These are phyloP conservation scores for Tricholoma terreum DNA, from an alignment of 768 basidiomycete species.

Conservation along the genomic window DNA sequence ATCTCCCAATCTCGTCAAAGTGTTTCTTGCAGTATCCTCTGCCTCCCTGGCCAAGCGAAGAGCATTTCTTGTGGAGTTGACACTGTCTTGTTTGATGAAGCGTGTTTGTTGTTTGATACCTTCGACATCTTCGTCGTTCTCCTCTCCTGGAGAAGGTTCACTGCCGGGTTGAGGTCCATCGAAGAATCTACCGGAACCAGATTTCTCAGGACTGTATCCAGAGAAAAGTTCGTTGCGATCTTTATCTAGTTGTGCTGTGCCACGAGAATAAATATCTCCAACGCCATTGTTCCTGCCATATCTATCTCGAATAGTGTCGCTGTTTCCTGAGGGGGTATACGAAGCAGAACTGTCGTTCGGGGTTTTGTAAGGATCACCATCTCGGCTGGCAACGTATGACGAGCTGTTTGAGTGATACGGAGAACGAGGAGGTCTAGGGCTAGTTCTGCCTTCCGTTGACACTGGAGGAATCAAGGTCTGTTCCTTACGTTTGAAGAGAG, in stretches of 20 bases:
- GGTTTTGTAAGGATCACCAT: conserved; percentile 55
- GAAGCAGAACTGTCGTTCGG: conserved; percentile 18
- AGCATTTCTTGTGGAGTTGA: conserved; percentile 87
- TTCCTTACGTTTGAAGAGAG: conserved; percentile 68
- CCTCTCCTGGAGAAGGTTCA: conserved; percentile 59
- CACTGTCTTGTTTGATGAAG: conserved; percentile 88
- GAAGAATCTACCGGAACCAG: conserved; percentile 63
- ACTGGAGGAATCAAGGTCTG: conserved; percentile 69
- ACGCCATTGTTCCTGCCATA: conserved; percentile 52
- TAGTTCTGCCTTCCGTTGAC: conserved; percentile 27
- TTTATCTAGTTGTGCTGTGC: conserved; percentile 53
- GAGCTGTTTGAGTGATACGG: conserved; percentile 49
- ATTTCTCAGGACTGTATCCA: conserved; percentile 63
- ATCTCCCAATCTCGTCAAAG: conserved; percentile 77
- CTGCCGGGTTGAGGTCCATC: conserved; percentile 52
- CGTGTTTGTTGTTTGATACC: conserved; percentile 92
- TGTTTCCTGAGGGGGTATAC: conserved; percentile 12
- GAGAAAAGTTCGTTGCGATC: conserved; percentile 75
- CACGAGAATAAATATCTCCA: conserved; percentile 66
- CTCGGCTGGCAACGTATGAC: conserved; percentile 68
- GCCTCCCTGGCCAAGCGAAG: conserved; percentile 92
- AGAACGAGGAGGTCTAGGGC: conserved; percentile 38
- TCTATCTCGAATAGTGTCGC: conserved; percentile 34
- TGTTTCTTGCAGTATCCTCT: conserved; percentile 90
- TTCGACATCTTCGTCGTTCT: conserved; percentile 86